Conservation (phyloP, 257 asterid species). For the Striga asiatica region DNA sequence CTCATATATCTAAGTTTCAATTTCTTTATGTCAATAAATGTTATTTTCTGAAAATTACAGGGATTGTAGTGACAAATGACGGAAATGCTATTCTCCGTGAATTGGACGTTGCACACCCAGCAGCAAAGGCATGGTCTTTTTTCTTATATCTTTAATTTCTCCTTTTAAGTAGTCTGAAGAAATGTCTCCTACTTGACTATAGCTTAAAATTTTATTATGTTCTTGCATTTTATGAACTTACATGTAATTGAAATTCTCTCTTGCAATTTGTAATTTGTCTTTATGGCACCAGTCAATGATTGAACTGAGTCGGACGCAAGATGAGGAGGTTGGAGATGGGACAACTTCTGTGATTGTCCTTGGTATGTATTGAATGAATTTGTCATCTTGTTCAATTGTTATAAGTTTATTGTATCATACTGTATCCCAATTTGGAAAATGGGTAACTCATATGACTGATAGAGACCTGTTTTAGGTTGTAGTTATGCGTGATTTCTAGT, state of each 20-base stretch:
- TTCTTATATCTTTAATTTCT: neutral
- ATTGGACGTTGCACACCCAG: constrained; percentile 92
- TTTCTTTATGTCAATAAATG: neutral
- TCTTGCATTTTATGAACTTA: neutral
- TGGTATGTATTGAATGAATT: constrained; percentile 35
- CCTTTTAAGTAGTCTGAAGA: neutral
- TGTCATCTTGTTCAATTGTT: constrained; percentile 9
- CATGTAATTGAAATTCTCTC: neutral
- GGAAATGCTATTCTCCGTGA: constrained; percentile 97
- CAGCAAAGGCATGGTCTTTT: constrained; percentile 57
- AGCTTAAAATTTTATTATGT: neutral
- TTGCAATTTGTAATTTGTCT: constrained; percentile 11
- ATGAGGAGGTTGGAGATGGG: constrained; percentile 99
- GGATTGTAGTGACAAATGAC: constrained; percentile 93
- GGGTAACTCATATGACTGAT: neutral
- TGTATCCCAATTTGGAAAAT: no score
- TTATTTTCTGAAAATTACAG: constrained; percentile 27
- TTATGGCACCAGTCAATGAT: constrained; percentile 79
- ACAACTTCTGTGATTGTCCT: constrained; percentile 96
- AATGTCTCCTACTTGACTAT: neutral
- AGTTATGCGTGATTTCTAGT: neutral
- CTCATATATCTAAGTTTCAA: neutral
- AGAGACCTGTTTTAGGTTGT: neutral
- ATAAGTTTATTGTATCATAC: no score
- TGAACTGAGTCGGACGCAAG: constrained; percentile 97